Percentiles rank a stretch among this genome's conserved stretches.
Conservation (phyloP, 2,329 filamentous ascomycete species). For the Pseudogymnoascus sp. region DNA sequence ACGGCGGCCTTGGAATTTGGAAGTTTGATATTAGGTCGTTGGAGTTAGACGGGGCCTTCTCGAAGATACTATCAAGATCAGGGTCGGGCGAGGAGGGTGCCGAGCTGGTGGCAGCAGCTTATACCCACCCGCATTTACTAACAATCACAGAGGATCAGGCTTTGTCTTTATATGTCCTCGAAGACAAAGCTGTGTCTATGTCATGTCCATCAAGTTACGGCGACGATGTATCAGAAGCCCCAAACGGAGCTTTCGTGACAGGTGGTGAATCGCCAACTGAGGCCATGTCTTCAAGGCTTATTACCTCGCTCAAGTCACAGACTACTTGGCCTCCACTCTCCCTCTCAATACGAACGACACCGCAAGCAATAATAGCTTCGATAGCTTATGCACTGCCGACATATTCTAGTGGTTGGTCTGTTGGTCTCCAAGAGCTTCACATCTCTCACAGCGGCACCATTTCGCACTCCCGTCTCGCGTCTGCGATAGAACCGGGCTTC, state of each 20-base stretch:
- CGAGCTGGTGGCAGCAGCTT: conserved; percentile 60
- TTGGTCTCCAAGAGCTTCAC: conserved; percentile 85
- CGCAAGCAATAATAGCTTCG: conserved; percentile 62
- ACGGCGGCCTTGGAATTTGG: conserved; percentile 68
- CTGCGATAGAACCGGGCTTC: conserved; percentile 41
- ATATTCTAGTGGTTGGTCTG: conserved; percentile 71
- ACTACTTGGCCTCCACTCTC: conserved; percentile 72
- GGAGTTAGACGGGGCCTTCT: conserved; percentile 17
- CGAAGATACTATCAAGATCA: conserved; percentile 20
- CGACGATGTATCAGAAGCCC: not conserved
- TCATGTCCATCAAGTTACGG: not conserved
- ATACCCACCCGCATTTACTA: conserved; percentile 66
- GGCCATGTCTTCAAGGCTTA: conserved; percentile 36
- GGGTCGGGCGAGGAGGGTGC: conserved; percentile 22
- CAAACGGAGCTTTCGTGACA: conserved; percentile 7
- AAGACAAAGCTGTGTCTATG: not conserved
- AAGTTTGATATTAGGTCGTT: conserved; percentile 40
- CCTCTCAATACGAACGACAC: conserved; percentile 67
- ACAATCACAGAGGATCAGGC: conserved; percentile 68
- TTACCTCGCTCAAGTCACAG: conserved; percentile 74
- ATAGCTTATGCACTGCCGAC: conserved; percentile 81
- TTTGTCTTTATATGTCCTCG: conserved; percentile 60
- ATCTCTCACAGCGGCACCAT: conserved; percentile 37
- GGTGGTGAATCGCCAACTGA: not conserved
- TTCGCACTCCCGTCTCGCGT: conserved; percentile 41